These are phyloP conservation scores for Tuber melanosporum DNA, from an alignment of 495 filamentous ascomycete species.

Conservation along the genomic window DNA sequence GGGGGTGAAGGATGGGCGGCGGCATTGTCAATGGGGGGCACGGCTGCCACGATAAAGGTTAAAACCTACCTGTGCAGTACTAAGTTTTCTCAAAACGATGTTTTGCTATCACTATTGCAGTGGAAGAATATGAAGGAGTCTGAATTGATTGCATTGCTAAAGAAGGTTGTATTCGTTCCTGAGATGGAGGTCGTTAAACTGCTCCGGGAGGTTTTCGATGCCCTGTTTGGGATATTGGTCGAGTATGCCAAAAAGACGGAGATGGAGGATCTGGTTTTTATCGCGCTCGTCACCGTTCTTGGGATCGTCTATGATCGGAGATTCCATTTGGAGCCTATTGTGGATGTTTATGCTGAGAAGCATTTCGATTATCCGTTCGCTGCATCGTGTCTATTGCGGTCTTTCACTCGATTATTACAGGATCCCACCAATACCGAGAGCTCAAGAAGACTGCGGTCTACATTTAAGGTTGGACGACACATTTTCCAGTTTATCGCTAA, in stretches of 20 bases:
- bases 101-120: constrained; percentile 71
- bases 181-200: constrained; percentile 98
- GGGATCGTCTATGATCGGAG: constrained; percentile 90
- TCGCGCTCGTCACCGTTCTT: constrained; percentile 77
- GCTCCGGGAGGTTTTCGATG: constrained; percentile 80
- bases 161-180: constrained; percentile 82
- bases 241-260: constrained; percentile 84
- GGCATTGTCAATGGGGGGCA: constrained; percentile 33
- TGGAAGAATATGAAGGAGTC: constrained; percentile 77
- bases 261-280: constrained; percentile 87
- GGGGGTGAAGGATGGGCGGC: constrained; percentile 37
- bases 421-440: constrained; percentile 72
- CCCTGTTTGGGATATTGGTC: constrained; percentile 82
- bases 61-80: constrained; percentile 94
- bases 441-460: constrained; percentile 76
- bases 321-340: constrained; percentile 82
- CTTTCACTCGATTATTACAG: constrained; percentile 72
- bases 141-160: constrained; percentile 62
- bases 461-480: constrained; percentile 89
- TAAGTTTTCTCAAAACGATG: constrained; percentile 86
- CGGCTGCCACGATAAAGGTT: constrained; percentile 64
- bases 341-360: constrained; percentile 83
- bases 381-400: constrained; percentile 81
- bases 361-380: constrained; percentile 92
- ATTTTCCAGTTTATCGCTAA: constrained; percentile 93